A percentile compares a stretch with the other conserved stretches of the same genome.
These are phyloP conservation scores for Picochlorum sp. DNA, from an alignment of 139 green algal species.

Conservation along the genomic window DNA sequence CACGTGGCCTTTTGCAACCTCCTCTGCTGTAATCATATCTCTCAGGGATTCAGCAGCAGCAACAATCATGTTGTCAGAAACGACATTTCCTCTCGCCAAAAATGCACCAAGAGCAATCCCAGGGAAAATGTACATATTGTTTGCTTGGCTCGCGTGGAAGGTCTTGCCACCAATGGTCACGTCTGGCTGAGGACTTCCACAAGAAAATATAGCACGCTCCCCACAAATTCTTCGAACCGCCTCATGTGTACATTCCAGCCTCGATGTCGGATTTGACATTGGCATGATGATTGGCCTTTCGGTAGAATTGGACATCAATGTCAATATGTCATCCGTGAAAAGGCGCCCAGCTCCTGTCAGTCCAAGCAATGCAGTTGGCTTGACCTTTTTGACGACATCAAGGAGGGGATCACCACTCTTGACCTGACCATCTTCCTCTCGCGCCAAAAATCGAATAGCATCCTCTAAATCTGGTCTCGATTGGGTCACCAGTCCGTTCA, in stretches of 20 bases:
- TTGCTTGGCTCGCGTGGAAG: slow-evolving; percentile 43
- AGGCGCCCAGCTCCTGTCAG: slow-evolving; percentile 52
- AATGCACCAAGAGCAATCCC: slow-evolving; percentile 45
- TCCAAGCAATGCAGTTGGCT: slow-evolving; percentile 78
- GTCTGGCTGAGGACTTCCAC: slow-evolving; percentile 55
- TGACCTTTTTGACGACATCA: slow-evolving; percentile 46
- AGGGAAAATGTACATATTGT: slow-evolving; percentile 75
- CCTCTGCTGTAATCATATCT: slow-evolving; percentile 41
- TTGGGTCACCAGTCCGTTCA: slow-evolving; percentile 48
- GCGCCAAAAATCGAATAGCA: slow-evolving; percentile 60
- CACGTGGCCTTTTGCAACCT: slow-evolving; percentile 37
- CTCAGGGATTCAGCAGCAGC: slow-evolving; percentile 46
- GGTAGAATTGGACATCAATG: slow-evolving; percentile 46
- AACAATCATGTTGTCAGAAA: slow-evolving; percentile 57
- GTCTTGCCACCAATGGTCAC: slow-evolving; percentile 30
- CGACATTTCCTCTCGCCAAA: slow-evolving; percentile 23
- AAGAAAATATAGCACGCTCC: slow-evolving; percentile 62
- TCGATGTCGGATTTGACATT: slow-evolving; percentile 80
- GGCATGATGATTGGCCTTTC: slow-evolving; percentile 83
- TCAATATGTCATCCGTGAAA: slow-evolving; percentile 53
- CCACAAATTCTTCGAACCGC: slow-evolving; percentile 42
- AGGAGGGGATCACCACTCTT: slow-evolving; percentile 51
- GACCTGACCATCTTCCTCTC: slow-evolving; percentile 16
- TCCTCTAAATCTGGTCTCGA: slow-evolving; percentile 24
- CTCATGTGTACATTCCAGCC: slow-evolving; percentile 79